Conservation (phyloP, 768 basidiomycete species). For the Tulasnella sp. region DNA sequence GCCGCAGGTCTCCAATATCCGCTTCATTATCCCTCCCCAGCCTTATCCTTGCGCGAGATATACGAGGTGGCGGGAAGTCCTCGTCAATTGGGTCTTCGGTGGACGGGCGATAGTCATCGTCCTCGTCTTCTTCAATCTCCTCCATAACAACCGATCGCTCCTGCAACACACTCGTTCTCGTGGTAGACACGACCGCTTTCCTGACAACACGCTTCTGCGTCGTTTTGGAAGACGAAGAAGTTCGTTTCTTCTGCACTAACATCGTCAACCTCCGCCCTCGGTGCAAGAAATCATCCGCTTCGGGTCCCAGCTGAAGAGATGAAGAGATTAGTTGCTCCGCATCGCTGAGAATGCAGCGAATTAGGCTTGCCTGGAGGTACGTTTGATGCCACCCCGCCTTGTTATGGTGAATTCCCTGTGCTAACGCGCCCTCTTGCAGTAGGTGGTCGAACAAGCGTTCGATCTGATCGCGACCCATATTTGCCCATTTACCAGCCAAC, state of each 20-base stretch:
- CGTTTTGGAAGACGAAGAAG: conserved; percentile 18
- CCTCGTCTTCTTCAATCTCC: conserved; percentile 16
- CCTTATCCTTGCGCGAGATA: conserved; percentile 12
- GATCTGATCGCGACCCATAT: conserved; percentile 50
- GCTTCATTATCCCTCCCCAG: neutral
- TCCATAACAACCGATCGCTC: conserved; percentile 26
- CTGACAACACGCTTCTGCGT: conserved; percentile 4
- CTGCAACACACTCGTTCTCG: conserved; percentile 27
- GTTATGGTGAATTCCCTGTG: conserved; percentile 48
- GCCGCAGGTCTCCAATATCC: neutral
- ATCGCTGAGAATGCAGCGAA: neutral
- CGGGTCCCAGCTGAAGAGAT: conserved; percentile 29
- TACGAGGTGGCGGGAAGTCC: conserved; percentile 26
- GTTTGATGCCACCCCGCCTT: conserved; percentile 49
- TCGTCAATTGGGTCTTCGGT: conserved; percentile 7
- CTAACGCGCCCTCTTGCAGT: conserved; percentile 50
- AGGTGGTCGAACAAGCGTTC: conserved; percentile 66
- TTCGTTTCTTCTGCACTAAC: conserved; percentile 27
- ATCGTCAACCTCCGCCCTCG: conserved; percentile 27
- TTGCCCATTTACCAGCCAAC: conserved; percentile 54
- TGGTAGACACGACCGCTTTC: conserved; percentile 25
- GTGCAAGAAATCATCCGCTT: conserved; percentile 29
- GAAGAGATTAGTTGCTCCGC: neutral
- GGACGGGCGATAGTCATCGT: conserved; percentile 8
- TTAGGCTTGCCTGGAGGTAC: conserved; percentile 50